Evolutionary conservation across 805 yeast species (phyloP).

Genomic region (Suhomyces faveliae): DNA sequence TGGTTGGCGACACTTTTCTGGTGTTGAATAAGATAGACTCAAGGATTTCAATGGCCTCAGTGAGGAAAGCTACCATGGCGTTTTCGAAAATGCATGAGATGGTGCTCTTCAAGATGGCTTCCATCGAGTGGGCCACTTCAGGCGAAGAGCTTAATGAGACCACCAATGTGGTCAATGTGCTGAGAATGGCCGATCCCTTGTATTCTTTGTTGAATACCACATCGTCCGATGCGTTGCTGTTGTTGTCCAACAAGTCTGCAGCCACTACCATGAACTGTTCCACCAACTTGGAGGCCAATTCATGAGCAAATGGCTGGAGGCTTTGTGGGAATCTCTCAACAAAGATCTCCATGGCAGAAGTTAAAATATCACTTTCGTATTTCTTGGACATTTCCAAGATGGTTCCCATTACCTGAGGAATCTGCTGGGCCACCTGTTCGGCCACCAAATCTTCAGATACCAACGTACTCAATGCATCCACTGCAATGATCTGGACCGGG

Average conservation of each 20-base stretch:
- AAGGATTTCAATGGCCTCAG: constrained; percentile 43
- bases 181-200: constrained; percentile 44
- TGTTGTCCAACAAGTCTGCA: constrained; percentile 47
- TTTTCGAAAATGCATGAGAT: constrained; percentile 35
- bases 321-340: constrained; percentile 43
- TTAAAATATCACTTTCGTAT: constrained; percentile 43
- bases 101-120: constrained; percentile 32
- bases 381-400: constrained; percentile 45
- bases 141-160: constrained; percentile 43
- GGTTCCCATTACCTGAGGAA: constrained; percentile 45
- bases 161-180: constrained; percentile 42
- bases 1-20: constrained; percentile 44
- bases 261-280: constrained; percentile 74
- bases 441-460: constrained; percentile 47
- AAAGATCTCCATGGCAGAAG: constrained; percentile 45
- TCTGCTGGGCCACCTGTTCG: constrained; percentile 40
- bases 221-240: constrained; percentile 19
- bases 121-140: constrained; percentile 35
- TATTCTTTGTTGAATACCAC: constrained; percentile 35
- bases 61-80: constrained; percentile 38
- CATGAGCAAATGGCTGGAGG: constrained; percentile 68
- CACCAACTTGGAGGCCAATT: constrained; percentile 54
- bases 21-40: constrained; percentile 59
- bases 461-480: constrained; percentile 50
- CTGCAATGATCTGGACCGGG: constrained; percentile 51